phyloP scores from a whole-genome alignment of 176 grass and related monocot species.

The Oryza rufipogon region DNA sequence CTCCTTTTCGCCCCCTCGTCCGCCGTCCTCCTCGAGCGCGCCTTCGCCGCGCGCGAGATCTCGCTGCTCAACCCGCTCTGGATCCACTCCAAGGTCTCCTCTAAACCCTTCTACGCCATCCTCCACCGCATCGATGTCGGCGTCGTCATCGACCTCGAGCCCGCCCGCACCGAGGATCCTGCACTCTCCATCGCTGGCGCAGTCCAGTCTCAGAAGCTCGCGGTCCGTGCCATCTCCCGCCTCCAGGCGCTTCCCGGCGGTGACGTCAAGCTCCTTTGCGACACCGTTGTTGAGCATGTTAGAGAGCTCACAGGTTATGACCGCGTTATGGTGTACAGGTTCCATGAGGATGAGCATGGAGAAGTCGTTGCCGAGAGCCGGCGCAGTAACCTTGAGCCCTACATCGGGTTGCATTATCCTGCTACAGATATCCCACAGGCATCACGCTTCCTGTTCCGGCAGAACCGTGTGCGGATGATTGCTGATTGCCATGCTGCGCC shows the following conservation, averaged over 20 bases:
- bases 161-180: slow-evolving; percentile 73
- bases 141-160: slow-evolving; percentile 90
- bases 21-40: slow-evolving; percentile 60
- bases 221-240: slow-evolving; percentile 87
- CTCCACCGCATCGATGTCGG: slow-evolving; percentile 90
- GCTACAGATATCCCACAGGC: slow-evolving; percentile 98
- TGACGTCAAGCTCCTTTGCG: slow-evolving; percentile 79
- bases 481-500: slow-evolving; percentile 70
- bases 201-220: slow-evolving; percentile 94
- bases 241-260: slow-evolving; percentile 86
- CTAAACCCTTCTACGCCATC: slow-evolving; percentile 92
- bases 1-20: slow-evolving; percentile 74
- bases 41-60: slow-evolving; percentile 84
- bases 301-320: slow-evolving; percentile 92
- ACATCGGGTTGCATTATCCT: slow-evolving; percentile 93
- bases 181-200: slow-evolving; percentile 76
- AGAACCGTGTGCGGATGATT: slow-evolving; percentile 96
- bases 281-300: slow-evolving; percentile 80
- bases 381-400: slow-evolving; percentile 79
- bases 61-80: slow-evolving; percentile 85
- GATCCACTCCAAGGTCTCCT: slow-evolving; percentile 86
- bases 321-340: slow-evolving; percentile 98
- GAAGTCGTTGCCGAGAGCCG: slow-evolving; percentile 87
- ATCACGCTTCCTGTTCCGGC: slow-evolving; percentile 94
- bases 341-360: slow-evolving; percentile 96